Evolutionary conservation across 495 filamentous ascomycete species (phyloP).

Genomic region (Xylaria cubensis): DNA sequence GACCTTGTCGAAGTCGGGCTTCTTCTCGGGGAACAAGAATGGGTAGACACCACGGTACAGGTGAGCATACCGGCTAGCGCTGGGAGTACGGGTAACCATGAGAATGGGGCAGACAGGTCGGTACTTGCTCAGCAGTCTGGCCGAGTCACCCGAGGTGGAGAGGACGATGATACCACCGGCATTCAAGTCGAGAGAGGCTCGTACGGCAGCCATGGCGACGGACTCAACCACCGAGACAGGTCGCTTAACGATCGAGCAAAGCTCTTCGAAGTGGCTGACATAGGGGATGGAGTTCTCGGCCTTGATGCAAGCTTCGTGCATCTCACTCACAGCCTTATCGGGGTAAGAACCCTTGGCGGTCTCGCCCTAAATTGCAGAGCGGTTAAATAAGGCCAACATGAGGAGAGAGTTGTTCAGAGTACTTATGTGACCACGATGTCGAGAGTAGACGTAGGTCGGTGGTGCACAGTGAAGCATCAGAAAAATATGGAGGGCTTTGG

Average conservation of each 20-base stretch:
- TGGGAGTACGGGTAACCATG: conserved; percentile 91
- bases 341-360: conserved; percentile 98
- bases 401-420: neutral
- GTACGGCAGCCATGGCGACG: conserved; percentile 94
- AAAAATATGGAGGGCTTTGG: neutral
- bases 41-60: conserved; percentile 98
- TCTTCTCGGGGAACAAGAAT: conserved; percentile 88
- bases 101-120: conserved; percentile 97
- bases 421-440: neutral
- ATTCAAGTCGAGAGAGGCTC: conserved; percentile 91
- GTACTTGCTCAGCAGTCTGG: conserved; percentile 96
- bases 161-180: conserved; percentile 93
- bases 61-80: conserved; percentile 87
- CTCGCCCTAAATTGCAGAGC: conserved; percentile 63
- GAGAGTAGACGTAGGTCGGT: neutral
- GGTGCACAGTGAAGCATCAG: neutral
- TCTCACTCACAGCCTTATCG: conserved; percentile 89
- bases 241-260: conserved; percentile 78
- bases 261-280: conserved; percentile 94
- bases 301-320: conserved; percentile 95
- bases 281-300: conserved; percentile 97
- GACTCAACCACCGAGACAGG: conserved; percentile 88
- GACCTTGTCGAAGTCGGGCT: conserved; percentile 87
- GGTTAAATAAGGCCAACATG: conserved; percentile 6
- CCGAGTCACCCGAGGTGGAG: conserved; percentile 89